A percentile compares a stretch with the other conserved stretches of the same genome.
These are phyloP conservation scores for Claviceps sp. DNA, from an alignment of 2,329 filamentous ascomycete genomes.

Conservation along the genomic window DNA sequence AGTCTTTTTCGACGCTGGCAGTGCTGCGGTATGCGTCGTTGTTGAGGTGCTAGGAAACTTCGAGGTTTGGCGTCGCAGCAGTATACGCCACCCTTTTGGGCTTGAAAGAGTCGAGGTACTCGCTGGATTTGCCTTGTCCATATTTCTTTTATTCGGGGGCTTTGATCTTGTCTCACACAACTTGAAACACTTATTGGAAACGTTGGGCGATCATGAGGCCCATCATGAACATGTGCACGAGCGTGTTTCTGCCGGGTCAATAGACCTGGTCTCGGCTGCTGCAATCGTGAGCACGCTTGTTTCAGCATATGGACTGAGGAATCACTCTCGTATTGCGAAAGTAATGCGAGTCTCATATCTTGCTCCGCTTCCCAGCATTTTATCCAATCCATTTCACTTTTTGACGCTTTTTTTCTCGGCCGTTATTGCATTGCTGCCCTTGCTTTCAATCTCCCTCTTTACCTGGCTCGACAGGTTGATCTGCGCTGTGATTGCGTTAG, in stretches of 20 bases:
- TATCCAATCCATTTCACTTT: slow-evolving; percentile 91
- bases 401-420: slow-evolving; percentile 79
- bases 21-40: slow-evolving; percentile 77
- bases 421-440: slow-evolving; percentile 66
- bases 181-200: slow-evolving; percentile 80
- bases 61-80: slow-evolving; percentile 90
- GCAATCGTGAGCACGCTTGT: slow-evolving; percentile 74
- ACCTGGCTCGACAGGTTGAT: slow-evolving; percentile 72
- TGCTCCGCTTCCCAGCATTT: slow-evolving; percentile 66
- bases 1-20: slow-evolving; percentile 89
- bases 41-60: slow-evolving; percentile 95
- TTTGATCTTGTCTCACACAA: slow-evolving; percentile 92
- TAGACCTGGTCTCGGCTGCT: slow-evolving; percentile 70
- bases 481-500: slow-evolving; percentile 66
- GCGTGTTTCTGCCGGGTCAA: slow-evolving; percentile 55
- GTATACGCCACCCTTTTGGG: slow-evolving; percentile 85
- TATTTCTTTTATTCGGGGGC: slow-evolving; percentile 94
- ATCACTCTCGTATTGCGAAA: slow-evolving; percentile 83
- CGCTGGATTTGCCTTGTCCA: slow-evolving; percentile 88
- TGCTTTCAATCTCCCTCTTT: slow-evolving; percentile 70
- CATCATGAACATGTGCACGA: slow-evolving; percentile 58
- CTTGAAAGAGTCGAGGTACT: slow-evolving; percentile 88
- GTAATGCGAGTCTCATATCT: slow-evolving; percentile 81
- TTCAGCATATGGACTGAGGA: slow-evolving; percentile 75
- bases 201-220: slow-evolving; percentile 43